These are phyloP conservation scores for Cystobasidium tubakii DNA, from an alignment of 768 basidiomycete species.

Conservation along the genomic window DNA sequence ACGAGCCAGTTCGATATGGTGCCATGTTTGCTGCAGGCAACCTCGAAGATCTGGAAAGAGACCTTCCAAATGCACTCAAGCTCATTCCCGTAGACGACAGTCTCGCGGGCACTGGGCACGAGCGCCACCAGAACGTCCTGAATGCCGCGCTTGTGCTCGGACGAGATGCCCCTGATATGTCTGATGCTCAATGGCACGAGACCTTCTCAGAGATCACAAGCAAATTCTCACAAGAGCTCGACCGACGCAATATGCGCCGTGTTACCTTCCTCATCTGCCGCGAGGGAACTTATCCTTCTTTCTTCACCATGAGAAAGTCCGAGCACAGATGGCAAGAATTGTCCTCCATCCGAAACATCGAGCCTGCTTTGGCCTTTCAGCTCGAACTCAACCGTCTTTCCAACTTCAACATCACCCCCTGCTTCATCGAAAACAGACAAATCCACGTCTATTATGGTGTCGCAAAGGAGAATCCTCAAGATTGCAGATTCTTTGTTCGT, in stretches of 20 bases:
- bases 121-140: conserved; percentile 84
- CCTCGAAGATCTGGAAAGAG: conserved; percentile 48
- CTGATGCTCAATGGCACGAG: conserved; percentile 70
- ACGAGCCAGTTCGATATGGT: conserved; percentile 83
- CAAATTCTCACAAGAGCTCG: conserved; percentile 59
- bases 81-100: conserved; percentile 62
- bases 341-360: conserved; percentile 92
- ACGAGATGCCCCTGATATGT: conserved; percentile 60
- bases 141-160: conserved; percentile 84
- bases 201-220: conserved; percentile 68
- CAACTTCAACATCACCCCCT: conserved; percentile 92
- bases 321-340: conserved; percentile 78
- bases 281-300: conserved; percentile 82
- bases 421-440: conserved; percentile 93
- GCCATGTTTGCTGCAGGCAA: conserved; percentile 82
- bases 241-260: conserved; percentile 77
- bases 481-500: conserved; percentile 95
- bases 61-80: conserved; percentile 40
- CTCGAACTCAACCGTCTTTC: conserved; percentile 92
- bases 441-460: conserved; percentile 96
- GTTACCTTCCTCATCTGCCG: conserved; percentile 88
- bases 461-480: conserved; percentile 92
- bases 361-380: conserved; percentile 96
- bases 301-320: conserved; percentile 78
- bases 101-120: conserved; percentile 54